These are phyloP conservation scores for Neofusicoccum sp. DNA, from an alignment of 2,329 filamentous ascomycete genomes.

Conservation along the genomic window DNA sequence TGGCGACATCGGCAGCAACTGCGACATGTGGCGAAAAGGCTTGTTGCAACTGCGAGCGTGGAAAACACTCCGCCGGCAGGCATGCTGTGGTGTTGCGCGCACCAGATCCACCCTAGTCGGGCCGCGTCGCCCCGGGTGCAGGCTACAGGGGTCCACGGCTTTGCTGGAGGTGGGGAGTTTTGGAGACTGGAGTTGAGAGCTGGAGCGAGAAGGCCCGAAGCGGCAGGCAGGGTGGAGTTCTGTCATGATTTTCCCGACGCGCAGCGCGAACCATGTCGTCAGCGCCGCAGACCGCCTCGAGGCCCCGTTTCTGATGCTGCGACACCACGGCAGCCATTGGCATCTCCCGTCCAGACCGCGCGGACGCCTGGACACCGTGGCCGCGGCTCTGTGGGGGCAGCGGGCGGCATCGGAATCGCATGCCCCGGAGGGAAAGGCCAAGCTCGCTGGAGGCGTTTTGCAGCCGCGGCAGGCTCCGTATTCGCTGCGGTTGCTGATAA, in stretches of 20 bases:
- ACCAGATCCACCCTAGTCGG: slow-evolving; percentile 14
- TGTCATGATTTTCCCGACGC: slow-evolving; percentile 16
- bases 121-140: slow-evolving; percentile 14
- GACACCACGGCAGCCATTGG: slow-evolving; percentile 11
- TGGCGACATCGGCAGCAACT: slow-evolving; percentile 2
- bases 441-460: neutral
- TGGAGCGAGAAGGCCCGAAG: slow-evolving; percentile 10
- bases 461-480: slow-evolving; percentile 3
- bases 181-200: slow-evolving; percentile 6
- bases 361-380: neutral
- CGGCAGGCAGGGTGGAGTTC: slow-evolving; percentile 7
- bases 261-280: slow-evolving; percentile 9
- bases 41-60: slow-evolving; percentile 4
- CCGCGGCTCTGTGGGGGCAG: slow-evolving; percentile 14
- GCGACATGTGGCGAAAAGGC: slow-evolving; percentile 2
- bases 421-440: slow-evolving; percentile 6
- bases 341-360: neutral
- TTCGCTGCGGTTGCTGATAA: neutral
- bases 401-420: neutral
- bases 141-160: neutral
- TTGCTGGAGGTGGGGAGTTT: slow-evolving; percentile 10
- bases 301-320: slow-evolving; percentile 10
- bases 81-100: slow-evolving; percentile 8
- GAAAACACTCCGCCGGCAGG: neutral
- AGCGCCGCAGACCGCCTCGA: slow-evolving; percentile 19